A percentile compares a stretch with the other conserved stretches of the same genome.
phyloP scores from a whole-genome alignment of 2,329 filamentous ascomycete species.

The Paracorniculantispora psalliotae region DNA sequence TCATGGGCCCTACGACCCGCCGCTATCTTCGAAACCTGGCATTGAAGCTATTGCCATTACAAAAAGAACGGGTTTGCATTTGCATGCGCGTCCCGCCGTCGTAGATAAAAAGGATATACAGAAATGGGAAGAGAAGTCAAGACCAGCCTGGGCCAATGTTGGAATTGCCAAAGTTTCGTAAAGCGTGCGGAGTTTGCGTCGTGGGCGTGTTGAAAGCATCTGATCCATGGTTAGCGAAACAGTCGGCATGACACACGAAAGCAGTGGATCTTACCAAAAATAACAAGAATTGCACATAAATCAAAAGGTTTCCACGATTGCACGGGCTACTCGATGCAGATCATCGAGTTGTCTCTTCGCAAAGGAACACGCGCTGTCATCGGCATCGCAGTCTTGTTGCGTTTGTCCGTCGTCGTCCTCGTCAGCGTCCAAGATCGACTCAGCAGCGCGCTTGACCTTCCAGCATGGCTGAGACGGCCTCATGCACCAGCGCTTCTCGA shows the following conservation, averaged over 20 bases:
- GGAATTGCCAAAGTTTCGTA: background rate
- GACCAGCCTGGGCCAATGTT: background rate
- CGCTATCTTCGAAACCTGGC: background rate
- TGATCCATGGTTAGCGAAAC: background rate
- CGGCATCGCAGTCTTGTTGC: slow-evolving; percentile 23
- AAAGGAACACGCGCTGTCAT: slow-evolving; percentile 33
- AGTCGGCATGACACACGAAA: background rate
- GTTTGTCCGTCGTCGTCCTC: slow-evolving; percentile 24
- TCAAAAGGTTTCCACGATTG: slow-evolving; percentile 23
- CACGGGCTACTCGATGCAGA: slow-evolving; percentile 24
- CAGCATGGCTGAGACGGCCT: slow-evolving; percentile 36
- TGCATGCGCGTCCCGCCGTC: slow-evolving; percentile 7
- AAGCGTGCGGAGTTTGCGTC: background rate
- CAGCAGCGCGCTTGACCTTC: slow-evolving; percentile 35
- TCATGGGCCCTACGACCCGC: background rate
- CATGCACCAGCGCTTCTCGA: slow-evolving; percentile 31
- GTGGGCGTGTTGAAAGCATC: background rate
- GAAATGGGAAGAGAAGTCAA: background rate
- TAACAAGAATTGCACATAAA: slow-evolving; percentile 10
- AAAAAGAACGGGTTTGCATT: slow-evolving; percentile 3
- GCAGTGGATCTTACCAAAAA: background rate
- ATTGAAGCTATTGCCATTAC: background rate
- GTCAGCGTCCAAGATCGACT: slow-evolving; percentile 30
- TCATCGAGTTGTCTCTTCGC: slow-evolving; percentile 31
- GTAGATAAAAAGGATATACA: background rate